Evolutionary conservation across 73 alveolate genomes (phyloP), one percentile per base, ranked within the genome.

Genomic region (Symbiodinium natans): DNA sequence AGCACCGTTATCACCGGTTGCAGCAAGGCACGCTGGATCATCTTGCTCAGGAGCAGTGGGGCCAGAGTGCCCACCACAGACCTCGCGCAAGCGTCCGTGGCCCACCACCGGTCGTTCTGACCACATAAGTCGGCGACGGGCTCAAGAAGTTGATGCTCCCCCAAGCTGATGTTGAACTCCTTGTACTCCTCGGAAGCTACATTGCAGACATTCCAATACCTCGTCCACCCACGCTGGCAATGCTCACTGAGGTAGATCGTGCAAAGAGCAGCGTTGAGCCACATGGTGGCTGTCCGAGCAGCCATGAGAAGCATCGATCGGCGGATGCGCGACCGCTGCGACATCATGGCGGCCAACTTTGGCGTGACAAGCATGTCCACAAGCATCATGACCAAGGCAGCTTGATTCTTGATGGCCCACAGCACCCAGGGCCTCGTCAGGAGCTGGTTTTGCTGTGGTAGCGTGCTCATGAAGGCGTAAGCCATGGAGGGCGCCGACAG

Each of bases 291-390:
- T 29, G 48, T 46, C 3, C 93, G 77, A 27, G 93, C 93, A 31
- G 93, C 93, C 93, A 84, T 84, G 80, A 84, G 1, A 41, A 84
- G n/a, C 93, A 84, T 43, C 31, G 93, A 84, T 48, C 93, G 41
- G 29, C 93, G 93, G 19, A 84, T 84, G 52, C 80, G 48, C 3
- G 93, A 33, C 6, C 42, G 34, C 1, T 0, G 41, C 2, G 80
- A n/a, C 17, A 84, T 46, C 11, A 8, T 0, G n/a, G 7, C 52
- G 17, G 31, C 93, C 52, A 43, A 36, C 34, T 46, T 42, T 46
- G 75, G 93, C 2, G 93, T 84, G 93, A 84, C 48, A 31, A 84
- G 33, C 80, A 84, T 42, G 80, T 84, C 93, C 41, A 84, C 93
- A 34, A 46, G n/a, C 36, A 84, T 48, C 93, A 84, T 46, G 34